Base-by-base conservation (phyloP, 164 flowering plant species). In the Magnolia changhungtana region DNA sequence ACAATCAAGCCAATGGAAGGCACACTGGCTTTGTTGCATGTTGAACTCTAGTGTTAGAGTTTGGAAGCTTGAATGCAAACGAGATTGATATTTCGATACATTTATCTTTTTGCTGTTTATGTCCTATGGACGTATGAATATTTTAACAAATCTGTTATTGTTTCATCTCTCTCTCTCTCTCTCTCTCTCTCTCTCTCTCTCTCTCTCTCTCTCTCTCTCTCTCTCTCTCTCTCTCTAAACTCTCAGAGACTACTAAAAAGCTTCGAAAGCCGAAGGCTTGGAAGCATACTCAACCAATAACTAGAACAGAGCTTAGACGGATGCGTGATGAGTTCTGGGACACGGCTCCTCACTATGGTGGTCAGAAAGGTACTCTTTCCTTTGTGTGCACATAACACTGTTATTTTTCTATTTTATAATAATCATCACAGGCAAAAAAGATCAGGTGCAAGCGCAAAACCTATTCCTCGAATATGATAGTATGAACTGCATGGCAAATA, bases 271-370 rank as follows among this genome's bases (percentile, higher is more conserved):
- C 97, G 72, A 95, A 90, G 75, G 85, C 95, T 45, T 95, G 98
- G 98, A 91, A 88, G 84, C 92, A 91, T 81, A 73, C 96, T 75
- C 88, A 88, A 79, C 90, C 93, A 27, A 83, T 95, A 72, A 92
- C 98, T 72, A 87, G 82, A 81, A 74, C 90, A 69, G 93, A 95
- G 77, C 94, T 95, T 5, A 77, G 81, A 72, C 93, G 89, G 84
- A 80, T 95, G 87, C 90, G 96, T 45, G 97, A 93, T 63, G 98
- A 95, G 79, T 95, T 95, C 80, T 95, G 98, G 98, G 98, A 95
- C 79, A 92, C 98, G 73, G 98, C 98, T 80, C 97, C 98, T 78
- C 85, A 83, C 71, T 91, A 93, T 85, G 96, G 98, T 76, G 98
- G 98, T 72, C 84, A 63, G 76, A 91, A 84, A 89, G 97, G 97